Evolutionary conservation across 1,284 basidiomycete species (phyloP).

Genomic region (Meira nashicola): DNA sequence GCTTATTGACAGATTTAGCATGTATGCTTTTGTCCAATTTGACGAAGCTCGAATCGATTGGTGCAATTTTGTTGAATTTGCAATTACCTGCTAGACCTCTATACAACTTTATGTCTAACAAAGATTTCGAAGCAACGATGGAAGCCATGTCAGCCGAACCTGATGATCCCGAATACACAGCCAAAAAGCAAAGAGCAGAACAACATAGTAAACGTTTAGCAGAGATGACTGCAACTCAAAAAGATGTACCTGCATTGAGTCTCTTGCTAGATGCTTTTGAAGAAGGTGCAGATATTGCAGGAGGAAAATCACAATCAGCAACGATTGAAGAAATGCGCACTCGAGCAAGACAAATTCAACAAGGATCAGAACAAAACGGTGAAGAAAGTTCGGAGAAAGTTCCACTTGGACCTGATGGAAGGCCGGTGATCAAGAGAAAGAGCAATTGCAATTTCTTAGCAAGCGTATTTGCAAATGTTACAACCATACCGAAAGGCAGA

Average conservation of each 20-base stretch:
- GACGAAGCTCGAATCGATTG: conserved; percentile 70
- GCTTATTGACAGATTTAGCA: conserved; percentile 85
- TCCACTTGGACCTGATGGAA: conserved; percentile 21
- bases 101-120: conserved; percentile 41
- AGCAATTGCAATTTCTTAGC: conserved; percentile 52
- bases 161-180: conserved; percentile 37
- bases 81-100: conserved; percentile 50
- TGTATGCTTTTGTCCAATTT: conserved; percentile 96
- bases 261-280: conserved; percentile 49
- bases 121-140: conserved; percentile 34
- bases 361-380: conserved; percentile 14
- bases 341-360: conserved; percentile 30
- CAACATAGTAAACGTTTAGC: conserved; percentile 28
- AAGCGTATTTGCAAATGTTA: conserved; percentile 51
- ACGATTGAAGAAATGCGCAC: conserved; percentile 40
- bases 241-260: conserved; percentile 43
- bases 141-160: conserved; percentile 47
- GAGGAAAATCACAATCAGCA: conserved; percentile 25
- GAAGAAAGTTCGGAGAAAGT: conserved; percentile 4
- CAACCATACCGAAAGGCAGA: conserved; percentile 39
- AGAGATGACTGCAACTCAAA: conserved; percentile 31
- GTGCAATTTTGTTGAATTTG: conserved; percentile 65
- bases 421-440: conserved; percentile 45
- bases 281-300: conserved; percentile 46
- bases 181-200: conserved; percentile 30